These are phyloP conservation scores for Globisporangium splendens DNA, from an alignment of 352 stramenopile genomes.

Conservation along the genomic window DNA sequence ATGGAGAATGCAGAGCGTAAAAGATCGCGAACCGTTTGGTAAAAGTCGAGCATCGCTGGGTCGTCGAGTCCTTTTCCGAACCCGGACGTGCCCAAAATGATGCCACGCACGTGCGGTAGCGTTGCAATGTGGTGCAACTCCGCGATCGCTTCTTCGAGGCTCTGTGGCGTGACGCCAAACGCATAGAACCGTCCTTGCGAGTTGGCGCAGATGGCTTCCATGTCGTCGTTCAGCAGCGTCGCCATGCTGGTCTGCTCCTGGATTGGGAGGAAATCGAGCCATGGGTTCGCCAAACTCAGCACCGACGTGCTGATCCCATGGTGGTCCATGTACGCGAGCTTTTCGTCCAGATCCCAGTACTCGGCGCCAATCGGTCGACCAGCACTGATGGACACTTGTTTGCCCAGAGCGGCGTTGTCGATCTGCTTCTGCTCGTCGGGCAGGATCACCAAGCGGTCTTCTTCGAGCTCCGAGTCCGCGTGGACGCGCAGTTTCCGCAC, in stretches of 20 bases:
- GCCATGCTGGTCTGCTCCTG: slow-evolving; percentile 41
- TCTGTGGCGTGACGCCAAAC: slow-evolving; percentile 46
- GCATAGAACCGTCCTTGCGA: slow-evolving; percentile 41
- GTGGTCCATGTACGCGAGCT: slow-evolving; percentile 63
- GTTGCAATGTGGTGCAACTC: slow-evolving; percentile 35
- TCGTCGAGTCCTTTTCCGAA: slow-evolving; percentile 57
- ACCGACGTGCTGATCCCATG: slow-evolving; percentile 57
- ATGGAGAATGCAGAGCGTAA: too few relatives aligned
- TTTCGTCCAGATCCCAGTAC: slow-evolving; percentile 51
- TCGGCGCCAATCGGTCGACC: slow-evolving; percentile 54
- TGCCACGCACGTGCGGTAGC: slow-evolving; percentile 33
- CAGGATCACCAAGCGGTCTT: slow-evolving; percentile 50
- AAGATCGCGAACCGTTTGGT: slow-evolving; percentile 21
- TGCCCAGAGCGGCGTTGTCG: slow-evolving; percentile 14
- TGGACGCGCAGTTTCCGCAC: slow-evolving; percentile 23
- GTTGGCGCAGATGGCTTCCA: slow-evolving; percentile 37
- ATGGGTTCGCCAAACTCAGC: slow-evolving; percentile 64
- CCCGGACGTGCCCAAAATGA: slow-evolving; percentile 56
- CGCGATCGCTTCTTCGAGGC: slow-evolving; percentile 27
- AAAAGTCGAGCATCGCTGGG: slow-evolving; percentile 50
- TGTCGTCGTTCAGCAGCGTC: slow-evolving; percentile 48
- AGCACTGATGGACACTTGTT: slow-evolving; percentile 27
- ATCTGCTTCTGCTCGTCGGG: slow-evolving; percentile 46
- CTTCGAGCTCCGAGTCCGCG: slow-evolving; percentile 21
- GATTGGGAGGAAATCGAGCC: slow-evolving; percentile 60